Evolutionary conservation across 306 rosid species (phyloP), one percentile per base, ranked within the genome.

Genomic region (Dryas alaskensis): DNA sequence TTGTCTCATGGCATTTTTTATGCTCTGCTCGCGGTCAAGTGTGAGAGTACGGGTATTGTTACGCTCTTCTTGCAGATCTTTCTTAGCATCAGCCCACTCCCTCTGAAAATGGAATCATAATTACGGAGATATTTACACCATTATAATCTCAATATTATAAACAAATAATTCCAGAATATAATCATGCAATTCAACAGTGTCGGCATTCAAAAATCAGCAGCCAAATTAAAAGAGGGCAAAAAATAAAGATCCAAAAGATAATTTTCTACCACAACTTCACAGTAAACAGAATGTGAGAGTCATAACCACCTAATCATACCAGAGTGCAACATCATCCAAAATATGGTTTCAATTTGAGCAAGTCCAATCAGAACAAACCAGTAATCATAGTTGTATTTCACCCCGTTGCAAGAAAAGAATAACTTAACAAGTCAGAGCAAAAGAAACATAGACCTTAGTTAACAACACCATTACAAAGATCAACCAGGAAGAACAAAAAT

Each of bases 41-140:
- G 89, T 75, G 73, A 92, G 79, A 74, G 78, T 80, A 64, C 91
- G 87, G 76, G 81, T 82, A 79, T 81, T 89, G 72, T 86, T 89
- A 53, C 92, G 84, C 81, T 92, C 97, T 67, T 87, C 90, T 65
- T 86, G 92, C 67, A 94, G 81, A 80, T 94, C 99, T 76, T 85
- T 89, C 88, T 87, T 92, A 73, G 87, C 97, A 74, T 89, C 99
- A 40, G 92, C 96, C 99, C 99, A 94, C 81, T 94, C 97, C 86
- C 88, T 84, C 99, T 94, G 86, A 73, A 57, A 43, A 62, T 46
- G 44, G 17, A 57, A 72, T 46, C 75, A 53, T 5, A 55, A 10
- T 57, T 43, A 8, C 9, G 8, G 22, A 25, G 10, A 22, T 1
- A 51, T 71, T 25, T 57, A 8, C 13, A 14, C 75, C 64, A 19